Percentiles rank a stretch among this genome's conserved stretches.
Conservation (phyloP, 352 stramenopile species). For the Globisporangium emineosum region DNA sequence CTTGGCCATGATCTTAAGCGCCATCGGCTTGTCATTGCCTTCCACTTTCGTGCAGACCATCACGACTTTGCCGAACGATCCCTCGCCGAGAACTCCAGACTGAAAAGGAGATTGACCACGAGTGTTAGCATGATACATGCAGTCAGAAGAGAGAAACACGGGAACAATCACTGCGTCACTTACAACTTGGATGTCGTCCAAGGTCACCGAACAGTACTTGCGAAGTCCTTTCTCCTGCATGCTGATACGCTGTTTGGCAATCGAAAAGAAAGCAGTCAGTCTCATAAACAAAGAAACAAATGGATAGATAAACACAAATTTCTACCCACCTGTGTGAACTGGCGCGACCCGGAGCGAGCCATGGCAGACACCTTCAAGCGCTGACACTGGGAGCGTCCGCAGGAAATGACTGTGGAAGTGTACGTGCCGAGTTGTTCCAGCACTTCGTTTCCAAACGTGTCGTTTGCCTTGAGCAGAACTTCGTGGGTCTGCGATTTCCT, state of each 20-base stretch:
- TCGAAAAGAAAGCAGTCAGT: constrained; percentile 7
- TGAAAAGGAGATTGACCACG: constrained; percentile 9
- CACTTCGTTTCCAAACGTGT: constrained; percentile 67
- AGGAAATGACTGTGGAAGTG: constrained; percentile 53
- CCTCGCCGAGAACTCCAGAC: constrained; percentile 91
- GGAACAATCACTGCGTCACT: neutral
- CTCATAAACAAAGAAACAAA: neutral
- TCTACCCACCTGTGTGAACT: constrained; percentile 49
- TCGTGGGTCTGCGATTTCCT: constrained; percentile 35
- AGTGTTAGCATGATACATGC: neutral
- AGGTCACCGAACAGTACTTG: constrained; percentile 47
- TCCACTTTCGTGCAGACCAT: constrained; percentile 79
- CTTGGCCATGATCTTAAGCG: constrained; percentile 93
- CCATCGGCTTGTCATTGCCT: constrained; percentile 61
- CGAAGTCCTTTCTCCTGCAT: constrained; percentile 38
- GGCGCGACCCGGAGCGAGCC: constrained; percentile 44
- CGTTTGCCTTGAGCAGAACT: constrained; percentile 67
- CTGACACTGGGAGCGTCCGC: constrained; percentile 60
- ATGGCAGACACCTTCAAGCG: constrained; percentile 55
- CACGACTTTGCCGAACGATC: constrained; percentile 95
- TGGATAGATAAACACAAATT: neutral
- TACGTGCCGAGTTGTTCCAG: constrained; percentile 54
- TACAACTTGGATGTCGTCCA: constrained; percentile 72
- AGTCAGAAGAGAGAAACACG: neutral
- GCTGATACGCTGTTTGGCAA: constrained; percentile 37